Conservation (phyloP, 495 filamentous ascomycete species). For the Penicillium roqueforti region DNA sequence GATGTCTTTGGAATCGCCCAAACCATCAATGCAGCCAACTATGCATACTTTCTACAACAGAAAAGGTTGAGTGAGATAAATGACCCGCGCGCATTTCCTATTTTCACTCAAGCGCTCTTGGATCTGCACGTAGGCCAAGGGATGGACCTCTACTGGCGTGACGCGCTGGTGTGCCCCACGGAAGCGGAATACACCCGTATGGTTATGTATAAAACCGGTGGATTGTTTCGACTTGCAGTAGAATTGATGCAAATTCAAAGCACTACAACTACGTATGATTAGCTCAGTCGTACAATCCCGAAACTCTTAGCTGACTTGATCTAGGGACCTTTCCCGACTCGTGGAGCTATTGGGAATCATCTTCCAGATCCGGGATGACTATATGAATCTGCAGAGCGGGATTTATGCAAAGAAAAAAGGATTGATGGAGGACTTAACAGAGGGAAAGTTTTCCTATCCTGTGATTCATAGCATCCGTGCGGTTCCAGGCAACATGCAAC, state of each 20-base stretch:
- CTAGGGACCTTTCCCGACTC: background rate
- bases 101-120: slow-evolving; percentile 75
- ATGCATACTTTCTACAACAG: slow-evolving; percentile 78
- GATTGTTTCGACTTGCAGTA: too few relatives aligned
- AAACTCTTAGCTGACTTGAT: too few relatives aligned
- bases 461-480: slow-evolving; percentile 20
- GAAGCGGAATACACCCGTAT: too few relatives aligned
- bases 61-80: slow-evolving; percentile 60
- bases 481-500: background rate
- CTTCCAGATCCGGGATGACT: slow-evolving; percentile 8
- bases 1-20: slow-evolving; percentile 83
- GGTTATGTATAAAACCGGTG: too few relatives aligned
- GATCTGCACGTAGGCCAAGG: slow-evolving; percentile 88
- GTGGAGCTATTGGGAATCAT: background rate
- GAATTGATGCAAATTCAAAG: too few relatives aligned
- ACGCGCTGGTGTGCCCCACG: slow-evolving; percentile 73
- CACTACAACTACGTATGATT: too few relatives aligned
- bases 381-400: background rate
- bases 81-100: slow-evolving; percentile 55
- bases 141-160: slow-evolving; percentile 91
- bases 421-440: slow-evolving; percentile 80
- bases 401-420: slow-evolving; percentile 69
- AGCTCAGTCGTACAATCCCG: too few relatives aligned
- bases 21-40: slow-evolving; percentile 92
- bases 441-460: slow-evolving; percentile 87